phyloP scores from a whole-genome alignment of 176 grass and related monocot genomes.

The Rhynchospora tenuis region DNA sequence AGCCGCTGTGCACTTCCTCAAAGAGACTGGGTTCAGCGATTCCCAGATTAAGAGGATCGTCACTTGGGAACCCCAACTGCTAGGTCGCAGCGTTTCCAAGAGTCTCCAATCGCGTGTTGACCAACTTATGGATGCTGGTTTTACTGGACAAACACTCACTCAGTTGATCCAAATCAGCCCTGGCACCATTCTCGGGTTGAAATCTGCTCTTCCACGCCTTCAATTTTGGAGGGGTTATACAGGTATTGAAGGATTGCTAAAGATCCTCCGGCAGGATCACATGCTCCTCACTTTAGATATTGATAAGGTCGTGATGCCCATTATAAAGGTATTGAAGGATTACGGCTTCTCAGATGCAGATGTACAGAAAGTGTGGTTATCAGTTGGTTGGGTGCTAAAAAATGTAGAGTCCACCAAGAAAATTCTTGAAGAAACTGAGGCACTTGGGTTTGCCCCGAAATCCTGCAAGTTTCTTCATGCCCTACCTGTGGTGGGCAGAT shows the following conservation, averaged over 20 bases:
- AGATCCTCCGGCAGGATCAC: background rate
- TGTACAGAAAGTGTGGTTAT: background rate
- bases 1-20: slow-evolving; percentile 19
- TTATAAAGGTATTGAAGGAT: background rate
- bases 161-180: slow-evolving; percentile 5
- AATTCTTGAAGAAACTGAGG: background rate
- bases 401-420: background rate
- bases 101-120: background rate
- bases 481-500: background rate
- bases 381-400: too few relatives aligned
- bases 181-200: background rate
- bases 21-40: slow-evolving; percentile 13
- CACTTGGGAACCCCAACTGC: slow-evolving; percentile 1
- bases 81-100: background rate
- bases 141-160: slow-evolving; percentile 7
- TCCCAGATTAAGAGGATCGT: slow-evolving; percentile 16
- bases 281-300: background rate
- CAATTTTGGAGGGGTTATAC: slow-evolving; percentile 17
- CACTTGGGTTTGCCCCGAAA: background rate
- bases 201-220: slow-evolving; percentile 4
- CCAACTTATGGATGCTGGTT: slow-evolving; percentile 14
- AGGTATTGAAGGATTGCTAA: background rate
- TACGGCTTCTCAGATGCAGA: background rate
- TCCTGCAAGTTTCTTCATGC: background rate
- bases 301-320: background rate